Base-by-base conservation (phyloP, 108 stramenopile species). In the Stephanodiscus minutulus region DNA sequence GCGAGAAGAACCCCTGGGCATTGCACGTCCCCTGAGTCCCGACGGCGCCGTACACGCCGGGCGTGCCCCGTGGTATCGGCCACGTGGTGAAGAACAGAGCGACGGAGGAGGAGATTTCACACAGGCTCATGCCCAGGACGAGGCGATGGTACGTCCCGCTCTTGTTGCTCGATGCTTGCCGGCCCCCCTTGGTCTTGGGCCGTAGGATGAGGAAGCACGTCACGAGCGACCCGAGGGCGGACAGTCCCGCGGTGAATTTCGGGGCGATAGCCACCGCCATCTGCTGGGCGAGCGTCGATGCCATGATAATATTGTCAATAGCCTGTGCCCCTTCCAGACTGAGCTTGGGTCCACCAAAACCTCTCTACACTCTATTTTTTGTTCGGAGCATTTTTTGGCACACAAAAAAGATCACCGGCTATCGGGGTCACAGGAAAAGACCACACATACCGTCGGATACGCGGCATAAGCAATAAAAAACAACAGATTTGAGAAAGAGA, bases 1-100 rank as follows among this genome's bases (percentile, higher is more conserved):
- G 64, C 8, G 64, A 12, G 64, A 65, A 65, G 64, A 65, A 65
- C 10, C 24, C 64, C 41, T 65, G 64, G 15, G 64, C 64, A 15
- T 2, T 65, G 41, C 64, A 65, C 0, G 64, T 65, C 3, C 22
- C 1, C 5, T 50, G 64, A 27, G 47, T 65, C 7, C 64, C 64
- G 18, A 65, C 20, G 7, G 64, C 64, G 9, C 31, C 64, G 25
- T 65, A 65, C 47, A 65, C 64, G 18, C 48, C 64, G 21, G 64
- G 47, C 9, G 48, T 65, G 13, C 47, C 64, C 18, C 49, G 47
- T n/a, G 47, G 64, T 29, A 65, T 65, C 7, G 64, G 64, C 24
- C 46, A 65, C 47, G 64, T 52, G 25, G 64, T 65, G 41, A 65
- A 65, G 37, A 65, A 46, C 64, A 33, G 52, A 1, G 64, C 64